Conservation (phyloP, 176 grass and related monocot species). For the Alloteropsis semialata region DNA sequence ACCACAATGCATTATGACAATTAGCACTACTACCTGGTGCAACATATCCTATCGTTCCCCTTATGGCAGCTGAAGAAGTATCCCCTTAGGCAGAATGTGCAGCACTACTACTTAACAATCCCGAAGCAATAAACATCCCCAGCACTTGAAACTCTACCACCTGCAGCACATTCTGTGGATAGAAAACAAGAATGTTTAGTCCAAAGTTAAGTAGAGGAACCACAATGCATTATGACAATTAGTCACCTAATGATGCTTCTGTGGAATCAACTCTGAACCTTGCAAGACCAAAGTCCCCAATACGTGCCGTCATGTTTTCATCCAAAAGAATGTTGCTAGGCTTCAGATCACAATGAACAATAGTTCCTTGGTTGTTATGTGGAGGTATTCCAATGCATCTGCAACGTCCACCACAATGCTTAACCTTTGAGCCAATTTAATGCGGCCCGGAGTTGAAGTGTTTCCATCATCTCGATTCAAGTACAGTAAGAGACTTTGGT, state of each 20-base stretch:
- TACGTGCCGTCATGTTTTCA: not conserved
- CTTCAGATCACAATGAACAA: not conserved
- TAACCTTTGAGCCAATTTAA: not conserved
- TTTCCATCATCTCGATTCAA: not conserved
- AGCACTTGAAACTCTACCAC: not conserved
- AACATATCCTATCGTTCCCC: not conserved
- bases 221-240: too few species aligned
- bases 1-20: too few species aligned
- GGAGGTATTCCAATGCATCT: not conserved
- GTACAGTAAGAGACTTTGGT: not conserved
- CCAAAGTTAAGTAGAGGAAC: too few species aligned
- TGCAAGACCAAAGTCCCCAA: constrained; percentile 2
- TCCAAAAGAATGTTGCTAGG: constrained; percentile 5
- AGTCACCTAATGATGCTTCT: too few species aligned
- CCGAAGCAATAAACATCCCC: constrained; percentile 21
- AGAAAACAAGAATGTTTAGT: too few species aligned
- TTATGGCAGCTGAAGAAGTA: not conserved
- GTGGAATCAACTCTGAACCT: too few species aligned
- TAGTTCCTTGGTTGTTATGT: not conserved
- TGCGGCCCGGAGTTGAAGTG: not conserved
- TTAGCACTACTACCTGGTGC: not conserved
- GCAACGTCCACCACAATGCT: not conserved
- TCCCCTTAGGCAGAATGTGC: too few species aligned
- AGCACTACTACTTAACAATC: too few species aligned
- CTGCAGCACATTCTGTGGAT: constrained; percentile 14